These are phyloP conservation scores for Phytophthora sojae DNA, from an alignment of 352 stramenopile species.

Conservation along the genomic window DNA sequence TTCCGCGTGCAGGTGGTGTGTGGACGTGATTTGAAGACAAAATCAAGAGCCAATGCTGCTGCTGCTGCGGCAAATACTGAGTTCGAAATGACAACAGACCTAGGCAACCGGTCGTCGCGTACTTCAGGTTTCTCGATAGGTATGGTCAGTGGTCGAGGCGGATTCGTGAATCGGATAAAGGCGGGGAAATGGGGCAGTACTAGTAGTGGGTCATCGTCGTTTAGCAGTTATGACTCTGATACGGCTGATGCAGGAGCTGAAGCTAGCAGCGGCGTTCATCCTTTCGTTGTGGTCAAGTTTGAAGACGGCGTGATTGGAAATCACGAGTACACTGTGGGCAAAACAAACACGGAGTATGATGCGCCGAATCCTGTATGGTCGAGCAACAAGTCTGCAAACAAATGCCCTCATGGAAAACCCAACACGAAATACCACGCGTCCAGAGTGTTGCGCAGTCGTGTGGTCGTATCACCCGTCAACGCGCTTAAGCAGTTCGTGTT, in stretches of 20 bases:
- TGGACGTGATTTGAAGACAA: conserved; percentile 53
- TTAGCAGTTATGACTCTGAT: conserved; percentile 37
- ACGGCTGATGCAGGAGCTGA: conserved; percentile 27
- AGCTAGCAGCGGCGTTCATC: conserved; percentile 42
- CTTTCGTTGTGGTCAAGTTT: conserved; percentile 82
- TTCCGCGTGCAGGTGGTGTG: conserved; percentile 79
- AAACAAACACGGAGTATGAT: conserved; percentile 90
- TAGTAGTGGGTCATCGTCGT: conserved; percentile 27
- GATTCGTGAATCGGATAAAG: conserved; percentile 81
- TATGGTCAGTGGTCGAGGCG: conserved; percentile 45
- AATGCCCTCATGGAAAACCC: conserved; percentile 76
- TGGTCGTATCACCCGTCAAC: conserved; percentile 73
- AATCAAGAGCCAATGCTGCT: conserved; percentile 17
- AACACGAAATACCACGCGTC: conserved; percentile 71
- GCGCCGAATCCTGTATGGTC: conserved; percentile 73
- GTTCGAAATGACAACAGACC: conserved; percentile 31
- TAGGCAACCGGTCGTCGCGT: conserved; percentile 30
- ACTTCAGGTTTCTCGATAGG: conserved; percentile 66
- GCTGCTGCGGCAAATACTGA: conserved; percentile 7
- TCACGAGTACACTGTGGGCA: conserved; percentile 70
- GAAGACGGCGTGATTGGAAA: conserved; percentile 58
- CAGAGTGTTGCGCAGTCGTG: conserved; percentile 55
- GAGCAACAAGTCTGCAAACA: conserved; percentile 65
- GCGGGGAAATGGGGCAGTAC: conserved; percentile 61
- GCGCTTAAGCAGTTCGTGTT: conserved; percentile 83